Evolutionary conservation across 2,329 filamentous ascomycete genomes (phyloP), one percentile per base, ranked within the genome.

Genomic region (Penicillium digitatum): DNA sequence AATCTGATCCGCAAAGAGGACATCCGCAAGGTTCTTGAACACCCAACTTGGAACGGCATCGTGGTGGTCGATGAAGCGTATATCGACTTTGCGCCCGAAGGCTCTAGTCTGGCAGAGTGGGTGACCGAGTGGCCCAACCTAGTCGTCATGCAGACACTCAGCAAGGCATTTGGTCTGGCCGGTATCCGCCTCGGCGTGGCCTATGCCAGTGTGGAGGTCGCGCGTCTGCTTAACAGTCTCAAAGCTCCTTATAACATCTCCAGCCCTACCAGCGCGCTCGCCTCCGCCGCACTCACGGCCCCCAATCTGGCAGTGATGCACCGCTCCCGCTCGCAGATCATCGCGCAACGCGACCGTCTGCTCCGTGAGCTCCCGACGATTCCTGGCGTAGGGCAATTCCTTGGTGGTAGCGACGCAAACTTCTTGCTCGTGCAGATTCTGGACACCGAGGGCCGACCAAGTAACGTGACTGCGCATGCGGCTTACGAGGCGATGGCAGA

Each of bases 171-270:
- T 69, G 94, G 94, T 27, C 83, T 99, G 68, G 94, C 94, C 4
- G 94, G 93, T 48, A 96, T 99, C 69, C 82, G 94, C 16, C 81
- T 99, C 1, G 94, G 94, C 44, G 89, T 86, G 8, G 90, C 90
- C 0, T 99, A 96, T 70, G 83, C 89, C 5, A 83, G 85, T 10
- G 80, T 85, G 0, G 81, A 85, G 6, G 87, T 99, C 59, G 91
- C 93, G 2, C 74, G 77, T 16, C 79, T 99, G 12, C 81, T 99
- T 52, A 99, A 99, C 77, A 91, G 82, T 70, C 81, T 99, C 67
- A 97, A 97, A 76, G 93, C 94, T 0, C 94, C 94, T 0, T 99
- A 99, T 78, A 97, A 96, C 75, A 87, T 99, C 66, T 88, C 90
- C 4, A 93, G 87, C 65, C 90, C 90, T 0, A 96, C 93, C 1